A percentile compares a stretch with the other conserved stretches of the same genome.
Evolutionary conservation across 148 eudicot genomes (phyloP).

Genomic region (Camellia japonica): DNA sequence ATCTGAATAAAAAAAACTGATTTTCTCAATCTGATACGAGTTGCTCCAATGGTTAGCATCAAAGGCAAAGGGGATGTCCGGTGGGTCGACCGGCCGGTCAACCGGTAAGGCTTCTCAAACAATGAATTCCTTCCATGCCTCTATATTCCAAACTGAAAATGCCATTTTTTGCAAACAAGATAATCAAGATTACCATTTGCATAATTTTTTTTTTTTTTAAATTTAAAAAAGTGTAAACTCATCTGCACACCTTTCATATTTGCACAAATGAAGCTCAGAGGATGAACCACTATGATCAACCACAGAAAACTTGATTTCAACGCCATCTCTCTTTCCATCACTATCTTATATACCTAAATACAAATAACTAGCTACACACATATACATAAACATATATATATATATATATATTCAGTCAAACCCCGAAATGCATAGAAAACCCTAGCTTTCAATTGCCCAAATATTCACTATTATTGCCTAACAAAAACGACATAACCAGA

Average conservation of each 20-base stretch:
- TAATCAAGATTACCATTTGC: too few species aligned
- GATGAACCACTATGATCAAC: slow-evolving; percentile 26
- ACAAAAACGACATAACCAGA: slow-evolving; percentile 12
- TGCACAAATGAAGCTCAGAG: slow-evolving; percentile 32
- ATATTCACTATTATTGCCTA: slow-evolving; percentile 4
- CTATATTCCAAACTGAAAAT: neutral
- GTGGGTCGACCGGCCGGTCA: too few species aligned
- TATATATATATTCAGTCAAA: neutral
- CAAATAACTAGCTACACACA: neutral
- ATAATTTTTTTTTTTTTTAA: too few species aligned
- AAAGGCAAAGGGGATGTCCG: too few species aligned
- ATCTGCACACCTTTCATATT: slow-evolving; percentile 48
- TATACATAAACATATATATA: neutral
- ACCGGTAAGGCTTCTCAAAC: too few species aligned
- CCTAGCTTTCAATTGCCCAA: slow-evolving; percentile 19
- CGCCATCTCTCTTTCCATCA: slow-evolving; percentile 27
- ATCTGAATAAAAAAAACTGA: too few species aligned
- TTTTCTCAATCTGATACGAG: too few species aligned
- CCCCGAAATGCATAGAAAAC: slow-evolving; percentile 2
- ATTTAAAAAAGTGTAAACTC: neutral
- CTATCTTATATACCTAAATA: slow-evolving; percentile 7
- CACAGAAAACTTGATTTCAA: slow-evolving; percentile 23
- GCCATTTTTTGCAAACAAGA: neutral
- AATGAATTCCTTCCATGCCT: neutral
- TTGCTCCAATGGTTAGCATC: too few species aligned